Evolutionary conservation across 495 filamentous ascomycete species (phyloP).

Genomic region (Penicillium macrosclerotiorum): DNA sequence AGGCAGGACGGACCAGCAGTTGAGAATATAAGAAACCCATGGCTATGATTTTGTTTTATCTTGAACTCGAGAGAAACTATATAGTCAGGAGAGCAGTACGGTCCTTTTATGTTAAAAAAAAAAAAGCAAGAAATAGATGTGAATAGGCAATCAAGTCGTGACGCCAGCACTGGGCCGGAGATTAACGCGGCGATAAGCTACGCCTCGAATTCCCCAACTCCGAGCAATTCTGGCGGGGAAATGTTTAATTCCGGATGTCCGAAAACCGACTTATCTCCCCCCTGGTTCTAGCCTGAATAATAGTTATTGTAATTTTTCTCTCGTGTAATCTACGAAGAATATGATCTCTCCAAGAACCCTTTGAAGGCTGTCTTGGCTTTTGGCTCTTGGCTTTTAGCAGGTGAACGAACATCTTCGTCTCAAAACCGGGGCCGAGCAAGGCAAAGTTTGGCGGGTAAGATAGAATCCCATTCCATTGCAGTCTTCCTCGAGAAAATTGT

Average conservation of each 20-base stretch:
- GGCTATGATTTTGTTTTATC: neutral
- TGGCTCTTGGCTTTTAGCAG: no score
- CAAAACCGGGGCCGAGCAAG: no score
- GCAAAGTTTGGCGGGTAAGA: no score
- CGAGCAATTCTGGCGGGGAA: no score
- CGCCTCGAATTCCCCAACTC: neutral
- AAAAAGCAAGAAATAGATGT: neutral
- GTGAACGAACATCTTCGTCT: no score
- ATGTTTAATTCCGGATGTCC: neutral
- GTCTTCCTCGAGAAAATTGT: no score
- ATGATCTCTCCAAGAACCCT: no score
- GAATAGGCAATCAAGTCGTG: neutral
- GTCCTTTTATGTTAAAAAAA: neutral
- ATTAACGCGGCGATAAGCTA: slow-evolving; percentile 2
- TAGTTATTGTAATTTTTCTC: no score
- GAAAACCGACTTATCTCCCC: neutral
- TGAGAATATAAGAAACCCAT: slow-evolving; percentile 45
- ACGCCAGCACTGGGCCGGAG: neutral
- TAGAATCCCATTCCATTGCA: no score
- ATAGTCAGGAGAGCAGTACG: neutral
- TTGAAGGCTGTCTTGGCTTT: no score
- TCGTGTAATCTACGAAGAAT: no score
- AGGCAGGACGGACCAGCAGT: slow-evolving; percentile 36
- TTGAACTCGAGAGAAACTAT: neutral
- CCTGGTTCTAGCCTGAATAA: no score